Conservation (phyloP, 768 basidiomycete species). For the Chalciporus pseudorubinellus region DNA sequence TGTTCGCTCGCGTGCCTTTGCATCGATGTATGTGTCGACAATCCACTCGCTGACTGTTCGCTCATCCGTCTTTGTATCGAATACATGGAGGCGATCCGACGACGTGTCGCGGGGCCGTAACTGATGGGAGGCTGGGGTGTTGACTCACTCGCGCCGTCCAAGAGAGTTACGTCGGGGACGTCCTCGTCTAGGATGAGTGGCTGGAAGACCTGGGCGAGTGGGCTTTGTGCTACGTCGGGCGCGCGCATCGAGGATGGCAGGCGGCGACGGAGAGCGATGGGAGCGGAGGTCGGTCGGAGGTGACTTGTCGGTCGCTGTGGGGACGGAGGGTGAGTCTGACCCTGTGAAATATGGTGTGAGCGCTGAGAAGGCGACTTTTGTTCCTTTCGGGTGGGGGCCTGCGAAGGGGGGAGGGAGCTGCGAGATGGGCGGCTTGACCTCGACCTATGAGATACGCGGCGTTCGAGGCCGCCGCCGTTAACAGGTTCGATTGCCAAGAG, state of each 20-base stretch:
- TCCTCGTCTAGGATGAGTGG: slow-evolving; percentile 58
- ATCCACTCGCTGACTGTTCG: slow-evolving; percentile 9
- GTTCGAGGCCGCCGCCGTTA: slow-evolving; percentile 14
- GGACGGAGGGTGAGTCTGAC: slow-evolving; percentile 2
- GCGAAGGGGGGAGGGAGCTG: slow-evolving; percentile 20
- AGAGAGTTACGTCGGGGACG: slow-evolving; percentile 33
- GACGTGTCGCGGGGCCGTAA: slow-evolving; percentile 41
- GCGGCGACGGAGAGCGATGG: slow-evolving; percentile 20
- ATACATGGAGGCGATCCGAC: slow-evolving; percentile 37
- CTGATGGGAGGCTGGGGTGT: slow-evolving; percentile 22
- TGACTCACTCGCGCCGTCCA: slow-evolving; percentile 11
- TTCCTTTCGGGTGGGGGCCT: slow-evolving; percentile 23
- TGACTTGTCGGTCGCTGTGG: slow-evolving; percentile 4
- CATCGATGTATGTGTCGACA: slow-evolving; percentile 14
- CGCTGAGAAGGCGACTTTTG: slow-evolving; percentile 9
- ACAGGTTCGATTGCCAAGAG: slow-evolving; percentile 14
- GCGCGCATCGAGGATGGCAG: slow-evolving; percentile 18
- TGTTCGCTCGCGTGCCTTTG: slow-evolving; percentile 16
- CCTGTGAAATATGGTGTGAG: slow-evolving; percentile 1
- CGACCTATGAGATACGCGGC: slow-evolving; percentile 33
- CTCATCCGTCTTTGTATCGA: slow-evolving; percentile 15
- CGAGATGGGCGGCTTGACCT: slow-evolving; percentile 34
- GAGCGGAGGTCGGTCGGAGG: slow-evolving; percentile 12
- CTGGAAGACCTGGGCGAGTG: slow-evolving; percentile 73
- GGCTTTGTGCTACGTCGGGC: slow-evolving; percentile 38